Evolutionary conservation across 768 basidiomycete genomes (phyloP).

Genomic region (Lentinula boryana): DNA sequence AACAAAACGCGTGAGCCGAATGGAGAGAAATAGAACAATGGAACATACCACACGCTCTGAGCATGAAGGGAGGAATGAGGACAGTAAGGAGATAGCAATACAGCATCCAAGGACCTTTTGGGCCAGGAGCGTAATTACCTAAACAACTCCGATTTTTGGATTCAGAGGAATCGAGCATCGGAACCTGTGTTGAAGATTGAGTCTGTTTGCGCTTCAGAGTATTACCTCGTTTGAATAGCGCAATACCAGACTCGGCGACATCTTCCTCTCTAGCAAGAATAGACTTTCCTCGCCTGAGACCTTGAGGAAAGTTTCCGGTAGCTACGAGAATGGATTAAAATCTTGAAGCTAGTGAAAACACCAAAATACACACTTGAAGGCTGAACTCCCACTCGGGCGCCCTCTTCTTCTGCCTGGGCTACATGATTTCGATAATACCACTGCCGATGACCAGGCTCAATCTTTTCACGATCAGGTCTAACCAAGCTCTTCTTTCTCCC

Average conservation of each 20-base stretch:
- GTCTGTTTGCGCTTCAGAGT: constrained; percentile 70
- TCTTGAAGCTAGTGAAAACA: background rate
- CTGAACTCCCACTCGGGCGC: constrained; percentile 61
- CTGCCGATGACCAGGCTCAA: constrained; percentile 89
- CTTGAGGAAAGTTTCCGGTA: constrained; percentile 75
- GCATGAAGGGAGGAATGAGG: constrained; percentile 73
- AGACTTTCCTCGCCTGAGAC: constrained; percentile 80
- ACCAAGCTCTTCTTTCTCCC: constrained; percentile 89
- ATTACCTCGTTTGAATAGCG: constrained; percentile 83
- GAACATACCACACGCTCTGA: constrained; percentile 71
- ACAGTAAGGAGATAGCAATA: constrained; percentile 85
- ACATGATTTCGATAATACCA: constrained; percentile 93
- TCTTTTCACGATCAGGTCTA: constrained; percentile 90
- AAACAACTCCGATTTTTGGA: constrained; percentile 48
- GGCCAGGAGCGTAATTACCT: constrained; percentile 76
- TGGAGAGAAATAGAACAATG: background rate
- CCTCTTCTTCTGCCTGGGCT: constrained; percentile 67
- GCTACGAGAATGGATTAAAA: constrained; percentile 26
- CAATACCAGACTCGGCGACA: constrained; percentile 83
- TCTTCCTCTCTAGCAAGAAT: constrained; percentile 89
- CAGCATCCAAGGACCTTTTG: constrained; percentile 92
- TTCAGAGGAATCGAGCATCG: constrained; percentile 28
- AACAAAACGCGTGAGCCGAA: background rate
- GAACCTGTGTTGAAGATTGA: constrained; percentile 33
- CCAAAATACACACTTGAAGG: constrained; percentile 67